Evolutionary conservation across 345 rosid genomes (phyloP).

Genomic region (Reutealis trisperma): DNA sequence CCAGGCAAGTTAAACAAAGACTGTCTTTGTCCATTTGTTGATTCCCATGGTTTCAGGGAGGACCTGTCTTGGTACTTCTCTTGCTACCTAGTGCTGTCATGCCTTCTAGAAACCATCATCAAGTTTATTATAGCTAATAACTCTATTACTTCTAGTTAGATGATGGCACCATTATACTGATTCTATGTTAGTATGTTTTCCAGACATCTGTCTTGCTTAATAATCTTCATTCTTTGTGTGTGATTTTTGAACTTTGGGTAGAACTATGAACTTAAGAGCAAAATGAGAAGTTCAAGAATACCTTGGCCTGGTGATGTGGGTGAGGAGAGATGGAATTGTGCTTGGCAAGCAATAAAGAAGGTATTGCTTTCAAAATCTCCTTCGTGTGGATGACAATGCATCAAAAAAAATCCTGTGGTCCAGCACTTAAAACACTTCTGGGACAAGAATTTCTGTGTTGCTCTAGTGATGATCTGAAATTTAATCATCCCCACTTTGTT

Average conservation of each 20-base stretch:
- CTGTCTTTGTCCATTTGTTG: background rate
- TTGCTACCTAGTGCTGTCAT: background rate
- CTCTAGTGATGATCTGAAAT: no score
- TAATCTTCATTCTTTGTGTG: background rate
- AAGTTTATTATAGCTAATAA: no score
- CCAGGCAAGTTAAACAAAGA: background rate
- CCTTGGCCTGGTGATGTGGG: conserved; percentile 44
- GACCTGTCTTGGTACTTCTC: background rate
- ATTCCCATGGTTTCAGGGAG: background rate
- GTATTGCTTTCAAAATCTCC: conserved; percentile 12
- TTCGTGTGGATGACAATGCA: background rate
- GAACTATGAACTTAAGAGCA: conserved; percentile 37
- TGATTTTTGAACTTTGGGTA: conserved; percentile 19
- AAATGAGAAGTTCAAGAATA: conserved; percentile 42
- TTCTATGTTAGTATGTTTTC: background rate
- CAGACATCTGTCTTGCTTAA: background rate
- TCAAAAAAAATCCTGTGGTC: background rate
- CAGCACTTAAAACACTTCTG: no score
- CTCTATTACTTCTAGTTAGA: no score
- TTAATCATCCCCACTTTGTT: no score
- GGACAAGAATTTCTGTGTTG: no score
- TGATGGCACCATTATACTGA: no score
- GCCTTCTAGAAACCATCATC: background rate
- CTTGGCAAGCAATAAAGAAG: conserved; percentile 53
- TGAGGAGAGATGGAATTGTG: conserved; percentile 35